These are phyloP conservation scores for Epichloe scottii DNA, from an alignment of 2,329 filamentous ascomycete species.

Conservation along the genomic window DNA sequence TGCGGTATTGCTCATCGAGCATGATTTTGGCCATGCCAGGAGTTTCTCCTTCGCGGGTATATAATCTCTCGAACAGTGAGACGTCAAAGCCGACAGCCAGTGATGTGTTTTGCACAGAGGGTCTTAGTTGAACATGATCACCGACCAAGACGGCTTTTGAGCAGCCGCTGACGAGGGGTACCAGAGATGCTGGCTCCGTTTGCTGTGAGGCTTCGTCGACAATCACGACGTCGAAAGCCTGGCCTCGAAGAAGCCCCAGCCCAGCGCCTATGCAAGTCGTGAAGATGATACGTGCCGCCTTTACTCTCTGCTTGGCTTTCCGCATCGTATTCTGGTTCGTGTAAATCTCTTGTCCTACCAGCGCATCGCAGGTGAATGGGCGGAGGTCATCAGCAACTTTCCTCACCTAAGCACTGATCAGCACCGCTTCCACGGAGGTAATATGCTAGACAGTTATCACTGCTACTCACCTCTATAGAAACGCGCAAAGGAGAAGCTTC, in stretches of 20 bases:
- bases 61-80: neutral
- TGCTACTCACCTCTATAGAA: neutral
- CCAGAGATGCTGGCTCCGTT: constrained; percentile 27
- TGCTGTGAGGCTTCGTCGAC: constrained; percentile 35
- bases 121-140: constrained; percentile 33
- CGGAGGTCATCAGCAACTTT: neutral
- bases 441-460: neutral
- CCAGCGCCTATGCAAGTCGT: neutral
- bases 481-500: neutral
- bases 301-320: neutral
- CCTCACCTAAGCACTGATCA: neutral
- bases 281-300: neutral
- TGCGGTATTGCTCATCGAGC: constrained; percentile 32
- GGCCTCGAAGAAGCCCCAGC: neutral
- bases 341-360: neutral
- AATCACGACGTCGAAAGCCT: constrained; percentile 17
- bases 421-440: neutral
- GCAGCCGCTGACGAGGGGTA: constrained; percentile 30
- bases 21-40: constrained; percentile 20
- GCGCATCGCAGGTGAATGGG: neutral
- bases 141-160: constrained; percentile 30
- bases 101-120: constrained; percentile 24
- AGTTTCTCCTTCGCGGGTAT: neutral
- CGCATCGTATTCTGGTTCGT: neutral
- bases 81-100: neutral